Conservation (phyloP, 495 filamentous ascomycete species). For the Tricharina praecox region DNA sequence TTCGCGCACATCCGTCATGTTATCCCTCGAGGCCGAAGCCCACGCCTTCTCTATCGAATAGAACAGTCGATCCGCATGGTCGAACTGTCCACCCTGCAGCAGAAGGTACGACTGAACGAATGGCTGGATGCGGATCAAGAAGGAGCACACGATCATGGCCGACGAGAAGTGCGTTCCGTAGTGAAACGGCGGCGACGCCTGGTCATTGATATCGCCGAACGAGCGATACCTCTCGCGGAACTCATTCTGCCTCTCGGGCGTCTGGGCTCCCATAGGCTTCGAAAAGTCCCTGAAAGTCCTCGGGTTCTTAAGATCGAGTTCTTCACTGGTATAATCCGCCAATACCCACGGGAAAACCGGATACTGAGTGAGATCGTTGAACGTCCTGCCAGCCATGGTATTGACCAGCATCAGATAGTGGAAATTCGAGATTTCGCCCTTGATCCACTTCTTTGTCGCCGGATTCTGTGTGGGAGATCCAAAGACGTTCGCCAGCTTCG, state of each 20-base stretch:
- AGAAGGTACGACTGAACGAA: conserved; percentile 95
- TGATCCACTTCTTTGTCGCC: conserved; percentile 76
- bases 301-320: conserved; percentile 70
- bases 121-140: conserved; percentile 83
- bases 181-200: conserved; percentile 65
- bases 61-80: conserved; percentile 89
- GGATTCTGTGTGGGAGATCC: conserved; percentile 55
- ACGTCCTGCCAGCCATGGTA: conserved; percentile 88
- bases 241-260: conserved; percentile 49
- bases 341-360: conserved; percentile 96
- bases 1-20: conserved; percentile 85
- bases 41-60: conserved; percentile 84
- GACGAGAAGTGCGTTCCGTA: conserved; percentile 98
- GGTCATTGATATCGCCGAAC: conserved; percentile 81
- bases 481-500: conserved; percentile 90
- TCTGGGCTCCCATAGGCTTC: conserved; percentile 95
- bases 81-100: conserved; percentile 90
- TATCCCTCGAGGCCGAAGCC: conserved; percentile 74
- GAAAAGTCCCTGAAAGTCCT: conserved; percentile 76
- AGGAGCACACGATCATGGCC: conserved; percentile 95
- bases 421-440: conserved; percentile 93
- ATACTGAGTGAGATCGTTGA: conserved; percentile 96
- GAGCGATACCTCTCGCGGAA: conserved; percentile 70
- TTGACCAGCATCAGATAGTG: conserved; percentile 98
- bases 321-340: conserved; percentile 91